Evolutionary conservation across 352 stramenopile genomes (phyloP), one percentile per base, ranked within the genome.

Genomic region (Nothophytophthora sp.): DNA sequence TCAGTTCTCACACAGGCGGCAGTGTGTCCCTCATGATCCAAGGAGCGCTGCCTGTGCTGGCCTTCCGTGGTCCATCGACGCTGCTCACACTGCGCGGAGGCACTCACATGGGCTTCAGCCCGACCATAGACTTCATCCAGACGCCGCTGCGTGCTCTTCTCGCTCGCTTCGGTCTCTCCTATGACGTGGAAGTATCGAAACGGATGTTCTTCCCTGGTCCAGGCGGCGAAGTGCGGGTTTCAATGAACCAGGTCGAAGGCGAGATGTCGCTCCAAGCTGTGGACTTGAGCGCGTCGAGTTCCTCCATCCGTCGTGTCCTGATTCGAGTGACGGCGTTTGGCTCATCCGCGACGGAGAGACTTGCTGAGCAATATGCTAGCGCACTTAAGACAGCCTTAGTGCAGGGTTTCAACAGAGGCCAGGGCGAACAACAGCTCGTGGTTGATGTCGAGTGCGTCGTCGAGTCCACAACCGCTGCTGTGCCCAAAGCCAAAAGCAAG

Each of bases 1-100:
- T 67, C n/a, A 60, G 44, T 11, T 83, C 80, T 2, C 56, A 65
- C 16, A 88, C 74, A 1, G 72, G 74, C 20, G 76, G 81, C 4
- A 86, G 71, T 37, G 50, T 88, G 5, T 76, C 76, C 7, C 48
- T 91, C 8, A 88, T 89, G 73, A 62, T 89, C 20, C 81, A 91
- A 48, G 76, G 81, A 30, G 69, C 63, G 12, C 38, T 89, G 7
- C 77, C 81, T 0, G 62, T 77, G 3, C 52, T 85, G 36, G 37
- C 76, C 2, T 86, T 81, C 36, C 58, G 70, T 32, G 36, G 34
- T 1, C 38, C 34, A 0, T 38, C 57, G 0, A 70, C 62, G 9
- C 53, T 57, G 13, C 50, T 89, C 30, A 51, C 27, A 2, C 55
- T 91, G 10, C 42, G 63, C 20, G 80, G 77, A 11, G 80, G 80